These are phyloP conservation scores for Phytophthora crassamura DNA, from an alignment of 352 stramenopile genomes.

Conservation along the genomic window DNA sequence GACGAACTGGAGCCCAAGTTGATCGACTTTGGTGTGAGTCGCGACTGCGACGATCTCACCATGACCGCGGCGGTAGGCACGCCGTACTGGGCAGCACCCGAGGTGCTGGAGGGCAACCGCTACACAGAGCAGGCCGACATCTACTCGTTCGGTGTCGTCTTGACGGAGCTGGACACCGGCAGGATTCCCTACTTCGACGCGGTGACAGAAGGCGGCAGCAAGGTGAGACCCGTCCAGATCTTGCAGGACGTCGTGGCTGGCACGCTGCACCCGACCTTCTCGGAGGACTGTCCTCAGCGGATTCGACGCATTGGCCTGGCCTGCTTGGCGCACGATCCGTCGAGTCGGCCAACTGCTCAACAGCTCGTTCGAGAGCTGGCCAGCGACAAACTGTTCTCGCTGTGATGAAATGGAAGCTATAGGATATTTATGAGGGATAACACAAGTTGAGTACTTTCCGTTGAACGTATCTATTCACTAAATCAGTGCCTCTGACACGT, in stretches of 20 bases:
- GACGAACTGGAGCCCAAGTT: slow-evolving; percentile 67
- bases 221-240: slow-evolving; percentile 46
- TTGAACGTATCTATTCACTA: too few relatives aligned
- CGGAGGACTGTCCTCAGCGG: slow-evolving; percentile 38
- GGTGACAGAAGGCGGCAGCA: slow-evolving; percentile 19
- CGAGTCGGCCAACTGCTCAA: slow-evolving; percentile 10
- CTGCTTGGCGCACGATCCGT: slow-evolving; percentile 34
- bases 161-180: slow-evolving; percentile 52
- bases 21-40: slow-evolving; percentile 86
- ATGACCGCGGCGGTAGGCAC: slow-evolving; percentile 83
- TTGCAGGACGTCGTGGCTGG: slow-evolving; percentile 55
- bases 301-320: slow-evolving; percentile 34
- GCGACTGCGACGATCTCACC: slow-evolving; percentile 6
- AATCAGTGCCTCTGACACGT: slow-evolving; percentile 22
- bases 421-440: too few relatives aligned
- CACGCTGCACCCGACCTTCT: slow-evolving; percentile 50
- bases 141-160: slow-evolving; percentile 74
- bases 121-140: slow-evolving; percentile 73
- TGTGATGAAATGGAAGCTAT: slow-evolving; percentile 15
- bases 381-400: slow-evolving; percentile 1
- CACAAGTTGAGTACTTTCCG: too few relatives aligned
- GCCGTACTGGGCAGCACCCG: slow-evolving; percentile 82
- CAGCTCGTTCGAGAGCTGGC: slow-evolving; percentile 20
- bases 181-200: slow-evolving; percentile 42
- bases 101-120: slow-evolving; percentile 62